Evolutionary conservation across 2,329 filamentous ascomycete genomes (phyloP).

Genomic region (Furcasterigmium sp.): DNA sequence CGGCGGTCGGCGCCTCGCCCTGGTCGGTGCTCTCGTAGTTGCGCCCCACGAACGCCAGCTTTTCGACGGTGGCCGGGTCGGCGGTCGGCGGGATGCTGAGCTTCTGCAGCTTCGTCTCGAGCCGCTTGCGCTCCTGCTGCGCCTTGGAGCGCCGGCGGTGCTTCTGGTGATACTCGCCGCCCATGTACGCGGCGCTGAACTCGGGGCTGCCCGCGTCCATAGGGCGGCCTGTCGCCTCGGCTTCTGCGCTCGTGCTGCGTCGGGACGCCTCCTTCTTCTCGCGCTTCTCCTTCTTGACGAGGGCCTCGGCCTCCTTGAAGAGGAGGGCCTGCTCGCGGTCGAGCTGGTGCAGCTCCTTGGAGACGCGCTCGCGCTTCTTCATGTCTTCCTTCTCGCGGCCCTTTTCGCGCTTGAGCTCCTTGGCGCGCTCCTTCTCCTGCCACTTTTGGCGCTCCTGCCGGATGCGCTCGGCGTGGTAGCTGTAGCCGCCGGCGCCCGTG

Average conservation of each 20-base stretch:
- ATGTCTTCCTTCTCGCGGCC: constrained; percentile 46
- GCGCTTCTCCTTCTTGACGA: constrained; percentile 7
- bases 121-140: constrained; percentile 22
- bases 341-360: constrained; percentile 47
- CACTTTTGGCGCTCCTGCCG: constrained; percentile 58
- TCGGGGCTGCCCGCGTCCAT: constrained; percentile 4
- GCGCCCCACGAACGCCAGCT: constrained; percentile 36
- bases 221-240: not conserved
- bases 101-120: not conserved
- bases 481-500: constrained; percentile 25
- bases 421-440: constrained; percentile 54
- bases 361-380: constrained; percentile 51
- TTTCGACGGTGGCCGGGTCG: constrained; percentile 28
- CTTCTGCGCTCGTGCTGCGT: constrained; percentile 20
- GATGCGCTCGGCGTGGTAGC: constrained; percentile 48
- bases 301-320: constrained; percentile 2
- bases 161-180: not conserved
- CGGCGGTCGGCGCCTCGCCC: constrained; percentile 28
- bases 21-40: constrained; percentile 38
- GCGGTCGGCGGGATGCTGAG: constrained; percentile 14
- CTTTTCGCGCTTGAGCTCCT: constrained; percentile 58
- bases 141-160: not conserved
- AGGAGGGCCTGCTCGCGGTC: constrained; percentile 38
- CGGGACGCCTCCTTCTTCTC: constrained; percentile 10
- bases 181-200: constrained; percentile 7